These are phyloP conservation scores for Leccinellum luteum DNA, from an alignment of 768 basidiomycete genomes.

Conservation along the genomic window DNA sequence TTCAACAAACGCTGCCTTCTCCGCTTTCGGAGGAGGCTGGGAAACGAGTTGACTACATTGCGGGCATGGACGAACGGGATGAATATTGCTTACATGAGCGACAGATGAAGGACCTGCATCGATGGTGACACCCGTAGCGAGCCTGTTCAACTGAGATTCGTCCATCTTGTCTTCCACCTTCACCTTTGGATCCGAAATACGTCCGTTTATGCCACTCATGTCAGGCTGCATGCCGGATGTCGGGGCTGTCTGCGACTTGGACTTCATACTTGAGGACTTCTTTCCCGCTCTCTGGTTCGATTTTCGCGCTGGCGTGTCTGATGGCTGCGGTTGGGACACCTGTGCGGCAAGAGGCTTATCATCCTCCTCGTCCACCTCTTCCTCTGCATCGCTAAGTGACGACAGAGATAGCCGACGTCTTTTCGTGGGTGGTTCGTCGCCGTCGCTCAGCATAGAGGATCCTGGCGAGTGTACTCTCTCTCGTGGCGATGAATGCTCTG, in stretches of 20 bases:
- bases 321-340: conserved; percentile 31
- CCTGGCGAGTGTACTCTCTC: conserved; percentile 19
- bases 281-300: conserved; percentile 49
- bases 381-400: conserved; percentile 45
- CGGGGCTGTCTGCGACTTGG: conserved; percentile 58
- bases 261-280: conserved; percentile 54
- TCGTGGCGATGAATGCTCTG: conserved; percentile 23
- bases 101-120: conserved; percentile 54
- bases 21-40: conserved; percentile 56
- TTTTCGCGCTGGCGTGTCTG: conserved; percentile 32
- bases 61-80: not conserved
- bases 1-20: conserved; percentile 80
- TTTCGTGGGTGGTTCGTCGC: conserved; percentile 48
- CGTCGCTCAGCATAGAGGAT: conserved; percentile 47
- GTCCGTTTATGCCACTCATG: conserved; percentile 43
- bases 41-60: conserved; percentile 7
- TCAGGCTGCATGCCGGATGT: conserved; percentile 39
- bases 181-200: conserved; percentile 48
- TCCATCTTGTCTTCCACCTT: conserved; percentile 82
- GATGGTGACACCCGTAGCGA: conserved; percentile 79
- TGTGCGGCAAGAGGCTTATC: conserved; percentile 55
- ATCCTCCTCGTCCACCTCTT: conserved; percentile 57
- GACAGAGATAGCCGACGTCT: conserved; percentile 57
- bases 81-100: conserved; percentile 41
- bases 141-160: conserved; percentile 68